A percentile compares a stretch with the other conserved stretches of the same genome.
phyloP scores from a whole-genome alignment of 257 asterid species.

The Schizonepeta tenuifolia region DNA sequence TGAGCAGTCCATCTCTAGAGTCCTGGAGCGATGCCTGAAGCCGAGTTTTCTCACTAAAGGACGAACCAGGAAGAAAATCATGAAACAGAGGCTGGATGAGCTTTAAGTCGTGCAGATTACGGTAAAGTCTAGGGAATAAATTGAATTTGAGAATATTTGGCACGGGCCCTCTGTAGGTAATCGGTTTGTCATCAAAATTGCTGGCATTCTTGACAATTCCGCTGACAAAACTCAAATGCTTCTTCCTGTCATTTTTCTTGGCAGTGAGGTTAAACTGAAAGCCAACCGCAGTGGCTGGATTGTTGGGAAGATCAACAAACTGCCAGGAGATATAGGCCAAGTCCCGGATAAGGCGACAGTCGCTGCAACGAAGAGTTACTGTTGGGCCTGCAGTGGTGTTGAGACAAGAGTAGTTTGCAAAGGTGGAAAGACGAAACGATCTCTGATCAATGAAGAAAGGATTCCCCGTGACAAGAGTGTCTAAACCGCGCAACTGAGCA shows the following conservation, averaged over 20 bases:
- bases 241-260: conserved; percentile 51
- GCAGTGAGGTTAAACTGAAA: conserved; percentile 91
- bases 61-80: conserved; percentile 91
- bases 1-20: conserved; percentile 71
- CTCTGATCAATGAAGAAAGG: conserved; percentile 68
- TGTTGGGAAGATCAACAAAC: conserved; percentile 82
- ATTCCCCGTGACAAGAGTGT: conserved; percentile 66
- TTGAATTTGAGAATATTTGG: conserved; percentile 86
- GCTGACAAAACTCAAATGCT: conserved; percentile 83
- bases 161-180: conserved; percentile 75
- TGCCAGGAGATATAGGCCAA: conserved; percentile 76
- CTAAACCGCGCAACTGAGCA: conserved; percentile 84
- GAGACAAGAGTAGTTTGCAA: conserved; percentile 78
- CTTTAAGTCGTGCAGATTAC: conserved; percentile 64
- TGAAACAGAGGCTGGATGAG: conserved; percentile 93
- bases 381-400: conserved; percentile 90
- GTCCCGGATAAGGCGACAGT: conserved; percentile 66
- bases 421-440: conserved; percentile 64
- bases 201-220: conserved; percentile 69
- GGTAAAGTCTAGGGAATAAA: conserved; percentile 79
- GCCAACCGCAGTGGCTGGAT: conserved; percentile 91
- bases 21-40: conserved; percentile 73
- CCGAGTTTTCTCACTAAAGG: conserved; percentile 57
- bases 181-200: conserved; percentile 50
- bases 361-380: conserved; percentile 60